These are phyloP conservation scores for Penicillium sp. DNA, from an alignment of 2,329 filamentous ascomycete genomes.

Conservation along the genomic window DNA sequence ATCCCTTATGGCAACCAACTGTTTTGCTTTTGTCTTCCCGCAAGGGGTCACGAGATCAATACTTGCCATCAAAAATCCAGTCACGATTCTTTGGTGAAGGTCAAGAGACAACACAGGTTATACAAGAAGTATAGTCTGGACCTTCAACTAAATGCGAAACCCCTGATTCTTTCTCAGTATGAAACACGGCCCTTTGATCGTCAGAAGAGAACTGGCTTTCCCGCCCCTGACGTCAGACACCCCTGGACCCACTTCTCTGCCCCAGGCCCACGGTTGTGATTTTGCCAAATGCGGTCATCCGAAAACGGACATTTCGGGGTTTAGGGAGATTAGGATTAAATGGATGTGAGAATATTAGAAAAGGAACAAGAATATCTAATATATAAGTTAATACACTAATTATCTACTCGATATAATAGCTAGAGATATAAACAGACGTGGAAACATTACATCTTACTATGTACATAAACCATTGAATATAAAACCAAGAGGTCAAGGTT, in stretches of 20 bases:
- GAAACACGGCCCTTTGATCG: slow-evolving; percentile 5
- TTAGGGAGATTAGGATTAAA: no score
- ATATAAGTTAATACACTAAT: background rate
- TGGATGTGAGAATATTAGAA: no score
- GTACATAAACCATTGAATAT: background rate
- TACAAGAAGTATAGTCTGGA: background rate
- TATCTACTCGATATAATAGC: background rate
- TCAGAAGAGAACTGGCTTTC: background rate
- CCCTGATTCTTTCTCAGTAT: background rate
- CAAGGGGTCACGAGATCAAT: background rate
- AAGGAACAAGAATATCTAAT: no score
- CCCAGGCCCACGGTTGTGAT: background rate
- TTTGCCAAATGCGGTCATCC: background rate
- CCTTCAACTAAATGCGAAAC: background rate
- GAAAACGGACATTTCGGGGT: background rate
- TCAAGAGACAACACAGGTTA: background rate
- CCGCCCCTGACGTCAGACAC: slow-evolving; percentile 10
- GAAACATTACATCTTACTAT: background rate
- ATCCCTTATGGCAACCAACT: background rate
- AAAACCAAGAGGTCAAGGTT: background rate
- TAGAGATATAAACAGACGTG: background rate
- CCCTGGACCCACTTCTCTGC: slow-evolving; percentile 3
- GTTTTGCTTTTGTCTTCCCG: background rate
- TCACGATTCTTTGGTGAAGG: background rate
- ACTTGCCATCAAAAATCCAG: background rate